Conservation (phyloP, 2,329 filamentous ascomycete species). For the Colletotrichum shisoi region DNA sequence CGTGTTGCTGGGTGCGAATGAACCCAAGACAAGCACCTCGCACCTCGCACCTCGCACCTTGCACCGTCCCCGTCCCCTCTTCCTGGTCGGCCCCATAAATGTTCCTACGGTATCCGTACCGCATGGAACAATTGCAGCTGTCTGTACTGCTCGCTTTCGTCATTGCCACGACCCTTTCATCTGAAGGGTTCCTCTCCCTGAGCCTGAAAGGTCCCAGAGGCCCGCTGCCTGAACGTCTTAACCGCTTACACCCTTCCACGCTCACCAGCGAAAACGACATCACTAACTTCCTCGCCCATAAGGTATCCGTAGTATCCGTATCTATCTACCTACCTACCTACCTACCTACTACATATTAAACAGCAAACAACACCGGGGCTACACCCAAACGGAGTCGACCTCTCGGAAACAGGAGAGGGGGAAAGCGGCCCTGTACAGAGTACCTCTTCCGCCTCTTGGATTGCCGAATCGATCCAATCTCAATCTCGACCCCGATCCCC, state of each 20-base stretch:
- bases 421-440: neutral
- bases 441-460: neutral
- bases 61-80: neutral
- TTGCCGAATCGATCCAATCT: neutral
- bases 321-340: too few relatives aligned
- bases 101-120: conserved; percentile 17
- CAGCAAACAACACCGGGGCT: neutral
- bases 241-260: neutral
- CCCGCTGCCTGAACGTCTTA: conserved; percentile 11
- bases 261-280: conserved; percentile 3
- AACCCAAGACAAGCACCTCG: conserved; percentile 13
- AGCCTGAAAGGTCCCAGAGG: neutral
- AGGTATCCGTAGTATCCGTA: too few relatives aligned
- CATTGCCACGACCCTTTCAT: conserved; percentile 39
- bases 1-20: conserved; percentile 23
- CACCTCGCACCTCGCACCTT: too few relatives aligned
- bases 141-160: conserved; percentile 34
- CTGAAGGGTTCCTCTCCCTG: conserved; percentile 35
- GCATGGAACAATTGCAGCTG: conserved; percentile 15
- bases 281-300: neutral
- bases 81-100: conserved; percentile 36
- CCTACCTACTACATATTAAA: neutral
- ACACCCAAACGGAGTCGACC: neutral
- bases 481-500: conserved; percentile 3
- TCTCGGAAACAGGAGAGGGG: neutral